These are phyloP conservation scores for Pseudophaeomoniella oleicola DNA, from an alignment of 2,329 filamentous ascomycete genomes.

Conservation along the genomic window DNA sequence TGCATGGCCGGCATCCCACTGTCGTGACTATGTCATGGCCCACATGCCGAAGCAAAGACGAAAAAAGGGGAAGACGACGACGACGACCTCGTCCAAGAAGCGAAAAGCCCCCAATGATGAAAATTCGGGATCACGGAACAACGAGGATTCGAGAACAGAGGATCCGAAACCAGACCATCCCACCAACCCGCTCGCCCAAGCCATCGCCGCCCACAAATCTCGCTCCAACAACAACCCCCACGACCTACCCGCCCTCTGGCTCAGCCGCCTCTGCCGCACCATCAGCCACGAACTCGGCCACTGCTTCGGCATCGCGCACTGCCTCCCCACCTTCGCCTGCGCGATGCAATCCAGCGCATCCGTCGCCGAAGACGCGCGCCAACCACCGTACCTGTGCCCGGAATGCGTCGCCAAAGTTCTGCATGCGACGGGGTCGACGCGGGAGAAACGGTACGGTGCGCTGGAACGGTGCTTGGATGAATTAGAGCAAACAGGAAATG, in stretches of 20 bases:
- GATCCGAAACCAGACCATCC: too few relatives aligned
- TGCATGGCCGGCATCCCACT: constrained; percentile 52
- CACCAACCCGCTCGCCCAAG: too few relatives aligned
- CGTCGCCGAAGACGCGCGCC: background rate
- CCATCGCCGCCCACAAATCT: background rate
- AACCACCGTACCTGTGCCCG: background rate
- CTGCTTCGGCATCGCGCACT: background rate
- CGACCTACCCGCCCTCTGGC: background rate
- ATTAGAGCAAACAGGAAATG: too few relatives aligned
- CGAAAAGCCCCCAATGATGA: background rate
- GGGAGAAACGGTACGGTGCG: too few relatives aligned
- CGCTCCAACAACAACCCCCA: background rate
- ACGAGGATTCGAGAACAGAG: too few relatives aligned
- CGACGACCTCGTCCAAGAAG: background rate
- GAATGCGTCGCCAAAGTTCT: too few relatives aligned
- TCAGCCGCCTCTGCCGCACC: background rate
- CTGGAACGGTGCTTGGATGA: too few relatives aligned
- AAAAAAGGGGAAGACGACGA: background rate
- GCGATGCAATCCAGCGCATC: background rate
- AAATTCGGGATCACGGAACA: too few relatives aligned
- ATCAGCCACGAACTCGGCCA: background rate
- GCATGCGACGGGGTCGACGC: too few relatives aligned
- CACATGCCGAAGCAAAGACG: background rate
- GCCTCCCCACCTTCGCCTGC: background rate
- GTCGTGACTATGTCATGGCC: constrained; percentile 25